A percentile compares a stretch with the other conserved stretches of the same genome.
These are phyloP conservation scores for Neurospora sp. DNA, from an alignment of 495 filamentous ascomycete genomes.

Conservation along the genomic window DNA sequence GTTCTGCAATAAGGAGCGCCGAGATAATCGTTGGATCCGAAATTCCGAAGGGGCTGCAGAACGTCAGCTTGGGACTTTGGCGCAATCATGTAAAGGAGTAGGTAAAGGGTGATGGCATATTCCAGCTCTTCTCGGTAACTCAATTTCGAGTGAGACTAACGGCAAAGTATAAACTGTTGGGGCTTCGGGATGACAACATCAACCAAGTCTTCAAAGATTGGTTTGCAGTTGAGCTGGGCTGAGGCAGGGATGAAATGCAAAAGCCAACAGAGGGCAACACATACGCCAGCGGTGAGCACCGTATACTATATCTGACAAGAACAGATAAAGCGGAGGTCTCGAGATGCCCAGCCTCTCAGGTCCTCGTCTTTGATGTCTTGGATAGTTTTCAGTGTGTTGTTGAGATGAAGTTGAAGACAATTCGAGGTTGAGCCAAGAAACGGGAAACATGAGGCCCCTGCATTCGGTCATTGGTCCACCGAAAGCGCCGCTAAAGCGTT, in stretches of 20 bases:
- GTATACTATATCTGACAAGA: not conserved
- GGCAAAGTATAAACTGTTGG: not conserved
- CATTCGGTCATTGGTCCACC: not conserved
- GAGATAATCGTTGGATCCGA: not conserved
- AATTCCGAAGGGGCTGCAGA: not conserved
- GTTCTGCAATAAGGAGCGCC: not conserved
- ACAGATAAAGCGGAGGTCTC: not conserved
- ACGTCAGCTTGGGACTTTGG: not conserved
- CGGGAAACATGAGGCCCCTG: not conserved
- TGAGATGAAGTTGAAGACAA: not conserved
- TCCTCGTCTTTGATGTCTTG: not conserved
- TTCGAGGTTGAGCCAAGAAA: not conserved
- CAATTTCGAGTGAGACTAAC: not conserved
- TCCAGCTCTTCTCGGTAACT: not conserved
- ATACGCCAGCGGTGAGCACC: not conserved
- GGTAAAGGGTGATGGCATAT: not conserved
- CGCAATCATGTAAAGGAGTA: not conserved
- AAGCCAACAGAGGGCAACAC: not conserved
- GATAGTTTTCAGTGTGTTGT: not conserved
- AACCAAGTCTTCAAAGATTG: not conserved
- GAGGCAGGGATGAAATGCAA: not conserved
- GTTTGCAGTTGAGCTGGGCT: not conserved
- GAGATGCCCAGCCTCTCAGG: not conserved
- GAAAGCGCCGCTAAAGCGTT: not conserved
- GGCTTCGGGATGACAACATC: not conserved